phyloP scores from a whole-genome alignment of 768 basidiomycete genomes.

The Tylopilus sp. region DNA sequence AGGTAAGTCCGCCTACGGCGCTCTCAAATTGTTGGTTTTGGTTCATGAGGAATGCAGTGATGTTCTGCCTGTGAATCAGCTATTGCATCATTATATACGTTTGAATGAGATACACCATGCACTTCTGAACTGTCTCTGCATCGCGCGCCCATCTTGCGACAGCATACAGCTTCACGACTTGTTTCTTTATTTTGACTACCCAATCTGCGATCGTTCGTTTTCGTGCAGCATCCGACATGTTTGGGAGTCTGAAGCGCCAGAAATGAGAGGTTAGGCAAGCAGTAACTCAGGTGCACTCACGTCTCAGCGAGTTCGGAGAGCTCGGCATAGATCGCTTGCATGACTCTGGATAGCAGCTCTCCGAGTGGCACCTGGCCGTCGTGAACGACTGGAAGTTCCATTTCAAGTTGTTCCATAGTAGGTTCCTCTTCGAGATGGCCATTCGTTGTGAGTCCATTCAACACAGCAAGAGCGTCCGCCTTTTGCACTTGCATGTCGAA shows the following conservation, averaged over 20 bases:
- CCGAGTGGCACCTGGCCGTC: slow-evolving; percentile 74
- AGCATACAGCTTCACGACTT: slow-evolving; percentile 85
- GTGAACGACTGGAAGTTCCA: slow-evolving; percentile 67
- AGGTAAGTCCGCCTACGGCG: slow-evolving; percentile 57
- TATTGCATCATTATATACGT: background rate
- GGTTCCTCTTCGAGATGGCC: slow-evolving; percentile 37
- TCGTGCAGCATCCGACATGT: slow-evolving; percentile 76
- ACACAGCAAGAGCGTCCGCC: slow-evolving; percentile 26
- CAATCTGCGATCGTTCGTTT: slow-evolving; percentile 84
- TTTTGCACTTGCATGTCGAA: slow-evolving; percentile 30
- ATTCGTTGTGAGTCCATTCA: slow-evolving; percentile 31
- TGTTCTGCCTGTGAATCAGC: slow-evolving; percentile 51
- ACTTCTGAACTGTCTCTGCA: slow-evolving; percentile 79
- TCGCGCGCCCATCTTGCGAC: slow-evolving; percentile 86
- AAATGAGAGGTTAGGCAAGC: slow-evolving; percentile 1
- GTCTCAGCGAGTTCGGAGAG: slow-evolving; percentile 82
- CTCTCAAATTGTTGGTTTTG: slow-evolving; percentile 84
- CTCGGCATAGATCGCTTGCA: slow-evolving; percentile 80
- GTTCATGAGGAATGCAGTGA: slow-evolving; percentile 80
- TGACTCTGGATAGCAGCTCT: slow-evolving; percentile 71
- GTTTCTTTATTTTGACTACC: slow-evolving; percentile 88
- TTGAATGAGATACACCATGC: slow-evolving; percentile 54
- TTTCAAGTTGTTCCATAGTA: slow-evolving; percentile 57
- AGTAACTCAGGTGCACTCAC: slow-evolving; percentile 40
- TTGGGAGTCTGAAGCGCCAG: slow-evolving; percentile 53